phyloP scores from a whole-genome alignment of 805 yeast genomes.

The Wickerhamiella azyma region DNA sequence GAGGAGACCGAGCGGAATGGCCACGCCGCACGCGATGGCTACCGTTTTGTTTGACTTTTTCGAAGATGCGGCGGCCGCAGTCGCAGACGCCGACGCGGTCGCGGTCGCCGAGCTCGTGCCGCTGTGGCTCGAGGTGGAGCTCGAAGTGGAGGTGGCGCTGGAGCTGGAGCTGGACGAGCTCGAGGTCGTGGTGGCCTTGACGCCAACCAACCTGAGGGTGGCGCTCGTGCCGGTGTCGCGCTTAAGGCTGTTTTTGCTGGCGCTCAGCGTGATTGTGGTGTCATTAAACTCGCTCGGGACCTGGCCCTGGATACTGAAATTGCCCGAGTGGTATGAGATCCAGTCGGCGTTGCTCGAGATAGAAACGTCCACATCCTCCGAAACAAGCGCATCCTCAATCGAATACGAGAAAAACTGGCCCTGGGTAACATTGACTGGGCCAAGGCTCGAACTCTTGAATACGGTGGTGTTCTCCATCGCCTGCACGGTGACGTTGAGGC shows the following conservation, averaged over 20 bases:
- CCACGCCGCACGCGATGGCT: conserved; percentile 89
- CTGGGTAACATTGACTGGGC: conserved; percentile 55
- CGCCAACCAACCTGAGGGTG: conserved; percentile 25
- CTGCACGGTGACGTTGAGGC: conserved; percentile 17
- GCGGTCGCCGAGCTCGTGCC: conserved; percentile 17
- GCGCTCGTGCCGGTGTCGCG: neutral
- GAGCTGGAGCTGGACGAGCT: conserved; percentile 23
- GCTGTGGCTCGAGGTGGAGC: conserved; percentile 19
- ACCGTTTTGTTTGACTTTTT: conserved; percentile 34
- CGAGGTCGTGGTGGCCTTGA: conserved; percentile 16
- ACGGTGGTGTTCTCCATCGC: conserved; percentile 18
- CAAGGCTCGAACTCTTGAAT: conserved; percentile 36
- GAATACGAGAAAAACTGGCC: conserved; percentile 40
- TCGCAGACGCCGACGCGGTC: conserved; percentile 18
- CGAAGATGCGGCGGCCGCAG: conserved; percentile 19
- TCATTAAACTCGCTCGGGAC: conserved; percentile 40
- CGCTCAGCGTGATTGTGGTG: conserved; percentile 32
- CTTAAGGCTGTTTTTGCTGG: conserved; percentile 26
- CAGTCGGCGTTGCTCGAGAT: conserved; percentile 41
- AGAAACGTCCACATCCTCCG: conserved; percentile 15
- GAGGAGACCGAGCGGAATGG: conserved; percentile 49
- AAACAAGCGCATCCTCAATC: conserved; percentile 48
- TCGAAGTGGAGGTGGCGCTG: conserved; percentile 16
- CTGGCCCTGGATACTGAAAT: conserved; percentile 53
- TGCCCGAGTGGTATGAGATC: conserved; percentile 46